These are phyloP conservation scores for Penicillium turbatum DNA, from an alignment of 495 filamentous ascomycete species.

Conservation along the genomic window DNA sequence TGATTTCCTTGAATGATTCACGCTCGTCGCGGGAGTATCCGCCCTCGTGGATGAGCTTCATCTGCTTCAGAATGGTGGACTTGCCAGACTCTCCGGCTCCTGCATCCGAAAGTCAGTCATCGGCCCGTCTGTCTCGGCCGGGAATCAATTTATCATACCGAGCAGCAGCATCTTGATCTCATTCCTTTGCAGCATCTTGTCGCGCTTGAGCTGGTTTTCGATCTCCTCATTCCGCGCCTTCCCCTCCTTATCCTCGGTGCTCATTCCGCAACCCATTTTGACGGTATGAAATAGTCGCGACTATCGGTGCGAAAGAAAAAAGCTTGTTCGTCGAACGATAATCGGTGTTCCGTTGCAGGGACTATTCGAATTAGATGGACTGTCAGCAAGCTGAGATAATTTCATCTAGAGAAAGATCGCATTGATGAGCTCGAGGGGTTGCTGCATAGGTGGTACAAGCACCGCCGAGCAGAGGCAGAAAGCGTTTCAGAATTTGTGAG, in stretches of 20 bases:
- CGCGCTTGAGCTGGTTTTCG: constrained; percentile 93
- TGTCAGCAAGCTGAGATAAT: constrained; percentile 10
- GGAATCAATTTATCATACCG: constrained; percentile 54
- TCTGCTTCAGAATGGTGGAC: constrained; percentile 98
- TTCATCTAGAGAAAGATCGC: constrained; percentile 10
- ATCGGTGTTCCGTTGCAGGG: constrained; percentile 10
- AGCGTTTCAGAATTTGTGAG: constrained; percentile 25
- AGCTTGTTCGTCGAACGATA: constrained; percentile 14
- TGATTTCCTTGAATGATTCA: constrained; percentile 81
- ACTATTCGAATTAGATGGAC: constrained; percentile 7
- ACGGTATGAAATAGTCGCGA: constrained; percentile 27
- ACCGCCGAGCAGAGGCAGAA: constrained; percentile 12
- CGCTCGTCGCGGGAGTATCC: constrained; percentile 55
- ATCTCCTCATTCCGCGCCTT: constrained; percentile 99
- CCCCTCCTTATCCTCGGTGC: constrained; percentile 99
- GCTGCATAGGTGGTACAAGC: constrained; percentile 21
- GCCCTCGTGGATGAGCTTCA: constrained; percentile 67
- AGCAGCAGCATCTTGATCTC: constrained; percentile 99
- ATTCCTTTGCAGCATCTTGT: constrained; percentile 92
- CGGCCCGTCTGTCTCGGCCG: neutral
- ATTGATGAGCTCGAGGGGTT: constrained; percentile 10
- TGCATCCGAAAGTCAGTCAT: constrained; percentile 34
- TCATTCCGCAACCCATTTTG: constrained; percentile 99
- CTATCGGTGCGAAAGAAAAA: constrained; percentile 17
- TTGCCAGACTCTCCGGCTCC: constrained; percentile 99